These are phyloP conservation scores for Ganoderma boninense DNA, from an alignment of 1,284 basidiomycete species.

Conservation along the genomic window DNA sequence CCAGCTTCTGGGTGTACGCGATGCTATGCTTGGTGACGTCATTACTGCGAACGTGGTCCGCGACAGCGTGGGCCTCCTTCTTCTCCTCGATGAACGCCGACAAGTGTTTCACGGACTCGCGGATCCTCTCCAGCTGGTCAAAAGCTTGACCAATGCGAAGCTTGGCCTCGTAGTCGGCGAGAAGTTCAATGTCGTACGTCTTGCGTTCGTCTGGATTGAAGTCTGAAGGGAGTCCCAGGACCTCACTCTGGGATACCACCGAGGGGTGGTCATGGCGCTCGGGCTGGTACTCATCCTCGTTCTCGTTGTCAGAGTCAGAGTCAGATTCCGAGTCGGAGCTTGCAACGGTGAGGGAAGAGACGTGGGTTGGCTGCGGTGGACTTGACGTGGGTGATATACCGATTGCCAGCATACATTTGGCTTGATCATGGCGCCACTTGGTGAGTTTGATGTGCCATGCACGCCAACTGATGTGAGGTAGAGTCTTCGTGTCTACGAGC, in stretches of 20 bases:
- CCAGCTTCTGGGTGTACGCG: not conserved
- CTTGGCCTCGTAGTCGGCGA: slow-evolving; percentile 3
- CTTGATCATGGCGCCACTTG: not conserved
- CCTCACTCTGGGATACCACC: not conserved
- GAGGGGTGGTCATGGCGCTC: too few relatives aligned
- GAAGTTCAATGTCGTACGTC: not conserved
- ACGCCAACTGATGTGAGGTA: not conserved
- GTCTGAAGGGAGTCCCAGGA: slow-evolving; percentile 13
- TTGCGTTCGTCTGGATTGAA: slow-evolving; percentile 1
- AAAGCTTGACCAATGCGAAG: slow-evolving; percentile 10
- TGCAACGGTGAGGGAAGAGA: too few relatives aligned
- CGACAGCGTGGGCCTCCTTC: not conserved
- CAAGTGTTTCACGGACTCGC: not conserved
- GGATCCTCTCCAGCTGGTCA: not conserved
- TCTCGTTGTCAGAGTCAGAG: not conserved
- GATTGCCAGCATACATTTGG: not conserved
- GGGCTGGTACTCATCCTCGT: too few relatives aligned
- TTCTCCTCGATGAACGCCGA: not conserved
- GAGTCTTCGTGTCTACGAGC: not conserved
- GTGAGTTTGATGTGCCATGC: not conserved
- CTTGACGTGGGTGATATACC: not conserved
- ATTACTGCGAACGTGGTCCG: not conserved
- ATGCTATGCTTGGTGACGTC: not conserved
- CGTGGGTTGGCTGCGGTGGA: too few relatives aligned
- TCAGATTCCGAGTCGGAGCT: too few relatives aligned